These are phyloP conservation scores for Xylaria sp. DNA, from an alignment of 2,329 filamentous ascomycete species.

Conservation along the genomic window DNA sequence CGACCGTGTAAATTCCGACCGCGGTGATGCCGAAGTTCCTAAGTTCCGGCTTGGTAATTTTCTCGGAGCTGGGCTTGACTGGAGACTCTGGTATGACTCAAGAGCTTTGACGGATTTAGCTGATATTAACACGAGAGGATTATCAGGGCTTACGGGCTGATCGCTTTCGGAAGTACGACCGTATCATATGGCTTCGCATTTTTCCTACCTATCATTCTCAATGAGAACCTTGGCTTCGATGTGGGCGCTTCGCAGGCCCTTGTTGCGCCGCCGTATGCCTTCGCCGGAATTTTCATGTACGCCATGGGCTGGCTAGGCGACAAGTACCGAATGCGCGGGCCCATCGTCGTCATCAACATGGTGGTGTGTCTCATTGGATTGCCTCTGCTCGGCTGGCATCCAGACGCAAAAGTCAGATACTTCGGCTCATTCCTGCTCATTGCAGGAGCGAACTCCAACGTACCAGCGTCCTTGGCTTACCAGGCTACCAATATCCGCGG, in stretches of 20 bases:
- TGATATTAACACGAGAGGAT: slow-evolving; percentile 54
- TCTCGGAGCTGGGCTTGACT: slow-evolving; percentile 45
- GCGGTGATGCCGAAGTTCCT: slow-evolving; percentile 55
- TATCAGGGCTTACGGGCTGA: slow-evolving; percentile 63
- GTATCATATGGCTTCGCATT: slow-evolving; percentile 78
- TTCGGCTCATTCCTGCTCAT: slow-evolving; percentile 79
- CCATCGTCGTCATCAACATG: slow-evolving; percentile 70
- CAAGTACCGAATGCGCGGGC: slow-evolving; percentile 68
- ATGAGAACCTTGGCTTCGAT: slow-evolving; percentile 65
- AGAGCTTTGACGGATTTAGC: background rate
- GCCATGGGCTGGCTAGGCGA: slow-evolving; percentile 68
- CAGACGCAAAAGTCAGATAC: slow-evolving; percentile 64
- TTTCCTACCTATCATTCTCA: slow-evolving; percentile 78
- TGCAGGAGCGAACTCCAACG: slow-evolving; percentile 77
- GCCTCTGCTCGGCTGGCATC: slow-evolving; percentile 73
- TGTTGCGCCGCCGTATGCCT: slow-evolving; percentile 70
- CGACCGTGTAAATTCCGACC: slow-evolving; percentile 50
- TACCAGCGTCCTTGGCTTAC: slow-evolving; percentile 76
- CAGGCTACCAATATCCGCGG: slow-evolving; percentile 88
- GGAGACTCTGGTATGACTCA: slow-evolving; percentile 50
- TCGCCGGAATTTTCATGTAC: slow-evolving; percentile 69
- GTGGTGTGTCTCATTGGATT: slow-evolving; percentile 71
- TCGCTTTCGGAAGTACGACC: slow-evolving; percentile 71
- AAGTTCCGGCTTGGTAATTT: slow-evolving; percentile 48
- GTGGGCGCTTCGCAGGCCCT: slow-evolving; percentile 71